Percentiles rank a stretch among this genome's conserved stretches.
phyloP scores from a whole-genome alignment of 495 filamentous ascomycete genomes.

The Tuber melanosporum region DNA sequence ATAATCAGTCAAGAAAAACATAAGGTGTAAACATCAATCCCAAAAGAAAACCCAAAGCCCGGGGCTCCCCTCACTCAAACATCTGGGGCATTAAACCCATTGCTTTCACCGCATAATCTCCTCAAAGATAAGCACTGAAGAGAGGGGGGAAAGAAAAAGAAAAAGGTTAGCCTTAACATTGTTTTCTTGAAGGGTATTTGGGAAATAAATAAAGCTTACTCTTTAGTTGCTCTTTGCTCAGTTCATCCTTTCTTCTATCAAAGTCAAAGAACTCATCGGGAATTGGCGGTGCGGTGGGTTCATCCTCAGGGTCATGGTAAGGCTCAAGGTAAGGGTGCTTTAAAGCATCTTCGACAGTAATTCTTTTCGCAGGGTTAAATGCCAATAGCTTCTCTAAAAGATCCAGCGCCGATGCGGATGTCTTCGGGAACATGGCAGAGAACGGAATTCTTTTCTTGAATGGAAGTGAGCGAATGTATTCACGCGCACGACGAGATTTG shows the following conservation, averaged over 20 bases:
- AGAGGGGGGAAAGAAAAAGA: background rate
- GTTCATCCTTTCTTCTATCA: slow-evolving; percentile 97
- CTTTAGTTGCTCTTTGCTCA: slow-evolving; percentile 98
- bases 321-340: slow-evolving; percentile 98
- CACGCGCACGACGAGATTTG: slow-evolving; percentile 93
- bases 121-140: slow-evolving; percentile 78
- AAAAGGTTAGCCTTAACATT: slow-evolving; percentile 21
- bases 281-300: slow-evolving; percentile 92
- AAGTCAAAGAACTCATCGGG: slow-evolving; percentile 99
- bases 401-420: slow-evolving; percentile 85
- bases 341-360: slow-evolving; percentile 93
- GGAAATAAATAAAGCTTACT: slow-evolving; percentile 49
- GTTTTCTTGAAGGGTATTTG: background rate
- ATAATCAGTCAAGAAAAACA: background rate
- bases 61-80: background rate
- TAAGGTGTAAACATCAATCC: background rate
- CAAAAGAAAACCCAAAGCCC: background rate
- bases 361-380: slow-evolving; percentile 98
- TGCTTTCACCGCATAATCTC: slow-evolving; percentile 91
- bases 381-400: slow-evolving; percentile 90
- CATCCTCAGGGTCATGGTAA: slow-evolving; percentile 98
- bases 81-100: background rate
- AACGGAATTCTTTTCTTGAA: slow-evolving; percentile 99
- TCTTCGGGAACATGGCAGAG: slow-evolving; percentile 95
- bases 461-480: slow-evolving; percentile 98